These are phyloP conservation scores for Epichloe uncinata DNA, from an alignment of 2,329 filamentous ascomycete genomes.

Conservation along the genomic window DNA sequence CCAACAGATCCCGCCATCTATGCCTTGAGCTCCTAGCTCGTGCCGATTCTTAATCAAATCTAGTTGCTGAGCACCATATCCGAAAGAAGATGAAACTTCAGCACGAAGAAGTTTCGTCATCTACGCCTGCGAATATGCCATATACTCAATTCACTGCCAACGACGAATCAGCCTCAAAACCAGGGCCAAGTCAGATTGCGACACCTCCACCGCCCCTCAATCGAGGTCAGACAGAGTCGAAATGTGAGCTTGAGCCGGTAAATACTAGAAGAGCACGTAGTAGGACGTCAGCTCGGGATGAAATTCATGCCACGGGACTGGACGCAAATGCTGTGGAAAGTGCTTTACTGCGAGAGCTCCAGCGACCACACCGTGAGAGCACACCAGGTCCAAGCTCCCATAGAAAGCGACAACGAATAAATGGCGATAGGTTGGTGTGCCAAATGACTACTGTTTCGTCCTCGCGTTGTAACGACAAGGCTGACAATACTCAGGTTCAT, in stretches of 20 bases:
- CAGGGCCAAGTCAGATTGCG: conserved; percentile 22
- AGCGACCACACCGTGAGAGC: conserved; percentile 36
- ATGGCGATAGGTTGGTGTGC: conserved; percentile 42
- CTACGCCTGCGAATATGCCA: conserved; percentile 16
- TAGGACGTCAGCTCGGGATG: conserved; percentile 22
- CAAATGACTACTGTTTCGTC: not conserved
- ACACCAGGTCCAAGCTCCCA: conserved; percentile 41
- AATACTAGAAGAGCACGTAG: conserved; percentile 22
- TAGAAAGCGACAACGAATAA: conserved; percentile 46
- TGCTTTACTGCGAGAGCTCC: conserved; percentile 38
- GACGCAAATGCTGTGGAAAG: conserved; percentile 37
- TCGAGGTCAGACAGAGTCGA: conserved; percentile 28
- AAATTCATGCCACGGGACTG: conserved; percentile 23
- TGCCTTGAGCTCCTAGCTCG: conserved; percentile 6
- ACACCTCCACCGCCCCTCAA: conserved; percentile 33
- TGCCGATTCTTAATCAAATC: not conserved
- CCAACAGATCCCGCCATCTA: conserved; percentile 11
- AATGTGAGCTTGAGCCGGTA: conserved; percentile 23
- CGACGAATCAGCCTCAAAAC: not conserved
- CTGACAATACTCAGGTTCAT: conserved; percentile 59
- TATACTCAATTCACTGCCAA: not conserved
- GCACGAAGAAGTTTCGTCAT: conserved; percentile 12
- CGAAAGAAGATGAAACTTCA: not conserved
- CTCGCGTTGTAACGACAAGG: not conserved
- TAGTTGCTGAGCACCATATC: not conserved